These are phyloP conservation scores for Fusarium continuum DNA, from an alignment of 2,329 filamentous ascomycete species.

Conservation along the genomic window DNA sequence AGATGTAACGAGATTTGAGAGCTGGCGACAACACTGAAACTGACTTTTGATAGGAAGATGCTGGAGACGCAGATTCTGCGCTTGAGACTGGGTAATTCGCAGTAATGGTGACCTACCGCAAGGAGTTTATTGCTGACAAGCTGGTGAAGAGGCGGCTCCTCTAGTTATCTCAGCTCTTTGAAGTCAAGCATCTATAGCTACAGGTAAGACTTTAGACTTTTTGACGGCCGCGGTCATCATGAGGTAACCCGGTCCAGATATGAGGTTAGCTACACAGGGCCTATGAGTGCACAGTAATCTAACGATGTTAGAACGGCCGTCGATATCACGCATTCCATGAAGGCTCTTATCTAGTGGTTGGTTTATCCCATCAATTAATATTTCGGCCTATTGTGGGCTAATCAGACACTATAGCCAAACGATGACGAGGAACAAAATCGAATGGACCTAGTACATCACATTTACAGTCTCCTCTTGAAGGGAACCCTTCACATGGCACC, in stretches of 20 bases:
- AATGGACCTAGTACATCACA: constrained; percentile 31
- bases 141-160: not conserved
- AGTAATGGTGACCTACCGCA: fast-evolving
- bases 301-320: constrained; percentile 21
- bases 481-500: constrained; percentile 24
- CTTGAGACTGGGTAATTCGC: not conserved
- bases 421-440: constrained; percentile 27
- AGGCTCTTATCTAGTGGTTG: constrained; percentile 15
- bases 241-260: constrained; percentile 1
- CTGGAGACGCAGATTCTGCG: not conserved
- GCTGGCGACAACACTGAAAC: too few relatives aligned
- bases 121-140: not conserved
- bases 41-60: constrained; percentile 1
- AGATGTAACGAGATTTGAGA: constrained; percentile 4
- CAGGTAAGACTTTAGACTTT: not conserved
- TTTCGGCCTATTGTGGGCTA: fast-evolving
- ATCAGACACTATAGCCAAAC: constrained; percentile 1
- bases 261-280: not conserved
- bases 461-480: constrained; percentile 16
- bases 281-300: fast-evolving
- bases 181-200: constrained; percentile 30
- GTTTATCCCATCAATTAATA: not conserved
- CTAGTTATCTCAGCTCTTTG: constrained; percentile 15
- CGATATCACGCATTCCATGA: constrained; percentile 33
- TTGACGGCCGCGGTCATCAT: fast-evolving